These are phyloP conservation scores for Kwoniella bestiolae DNA, from an alignment of 768 basidiomycete species.

Conservation along the genomic window DNA sequence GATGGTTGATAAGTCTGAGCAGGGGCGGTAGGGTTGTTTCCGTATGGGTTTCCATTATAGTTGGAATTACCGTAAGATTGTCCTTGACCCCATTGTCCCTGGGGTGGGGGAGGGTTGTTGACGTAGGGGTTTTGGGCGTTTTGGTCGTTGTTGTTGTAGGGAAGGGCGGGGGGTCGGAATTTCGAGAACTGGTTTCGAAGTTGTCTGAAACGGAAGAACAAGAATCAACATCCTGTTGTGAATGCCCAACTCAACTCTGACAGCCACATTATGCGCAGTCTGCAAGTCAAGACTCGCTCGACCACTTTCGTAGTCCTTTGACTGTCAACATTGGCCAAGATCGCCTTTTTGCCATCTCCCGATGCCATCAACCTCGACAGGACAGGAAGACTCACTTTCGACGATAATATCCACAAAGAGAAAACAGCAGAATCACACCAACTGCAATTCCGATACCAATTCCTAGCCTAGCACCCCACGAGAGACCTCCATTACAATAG, in stretches of 20 bases:
- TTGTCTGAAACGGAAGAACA: slow-evolving; percentile 29
- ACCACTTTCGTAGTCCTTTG: too few species aligned
- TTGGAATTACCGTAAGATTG: slow-evolving; percentile 24
- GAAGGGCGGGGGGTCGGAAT: slow-evolving; percentile 44
- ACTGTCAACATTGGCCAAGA: too few species aligned
- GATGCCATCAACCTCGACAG: too few species aligned
- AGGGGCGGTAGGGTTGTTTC: slow-evolving; percentile 39
- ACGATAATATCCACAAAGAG: slow-evolving; percentile 36
- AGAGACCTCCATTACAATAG: slow-evolving; percentile 43
- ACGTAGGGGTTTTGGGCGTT: slow-evolving; percentile 39
- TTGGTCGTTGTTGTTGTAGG: slow-evolving; percentile 29
- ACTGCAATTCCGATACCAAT: slow-evolving; percentile 54
- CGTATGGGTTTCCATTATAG: slow-evolving; percentile 32
- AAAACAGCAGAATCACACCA: slow-evolving; percentile 37
- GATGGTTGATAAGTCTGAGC: slow-evolving; percentile 50
- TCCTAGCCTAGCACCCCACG: slow-evolving; percentile 49
- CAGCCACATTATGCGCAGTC: too few species aligned
- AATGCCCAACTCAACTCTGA: too few species aligned
- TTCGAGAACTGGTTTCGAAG: slow-evolving; percentile 40
- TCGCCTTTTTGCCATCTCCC: not conserved
- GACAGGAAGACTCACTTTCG: slow-evolving; percentile 43
- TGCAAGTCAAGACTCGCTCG: too few species aligned
- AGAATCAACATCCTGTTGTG: not conserved
- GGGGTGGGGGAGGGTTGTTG: slow-evolving; percentile 48
- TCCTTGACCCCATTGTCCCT: slow-evolving; percentile 5